A percentile compares a stretch with the other conserved stretches of the same genome.
Conservation (phyloP, 1,284 basidiomycete species). For the Tilletiaria anomala region DNA sequence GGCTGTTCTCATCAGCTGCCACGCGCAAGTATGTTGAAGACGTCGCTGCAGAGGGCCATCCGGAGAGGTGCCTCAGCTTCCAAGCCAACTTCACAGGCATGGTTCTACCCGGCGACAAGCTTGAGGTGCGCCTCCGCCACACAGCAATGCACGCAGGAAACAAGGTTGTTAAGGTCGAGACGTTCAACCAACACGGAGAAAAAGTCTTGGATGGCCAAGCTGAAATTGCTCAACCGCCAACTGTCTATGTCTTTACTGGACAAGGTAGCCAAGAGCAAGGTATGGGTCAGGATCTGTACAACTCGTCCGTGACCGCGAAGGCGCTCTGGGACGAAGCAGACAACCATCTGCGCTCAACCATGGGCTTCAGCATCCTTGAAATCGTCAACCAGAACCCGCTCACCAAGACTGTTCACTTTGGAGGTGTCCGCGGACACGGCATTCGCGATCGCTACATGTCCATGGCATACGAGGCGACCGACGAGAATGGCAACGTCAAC, state of each 20-base stretch:
- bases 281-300: slow-evolving; percentile 99
- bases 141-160: slow-evolving; percentile 27
- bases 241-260: slow-evolving; percentile 94
- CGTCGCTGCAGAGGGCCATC: slow-evolving; percentile 79
- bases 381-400: slow-evolving; percentile 46
- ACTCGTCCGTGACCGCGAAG: slow-evolving; percentile 74
- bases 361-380: slow-evolving; percentile 90
- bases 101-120: slow-evolving; percentile 83
- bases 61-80: slow-evolving; percentile 50
- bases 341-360: slow-evolving; percentile 77
- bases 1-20: slow-evolving; percentile 90
- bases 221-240: slow-evolving; percentile 66
- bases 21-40: slow-evolving; percentile 85
- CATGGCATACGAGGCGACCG: slow-evolving; percentile 80
- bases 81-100: slow-evolving; percentile 66
- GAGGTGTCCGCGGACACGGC: slow-evolving; percentile 93
- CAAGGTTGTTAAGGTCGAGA: slow-evolving; percentile 80
- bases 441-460: slow-evolving; percentile 98
- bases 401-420: slow-evolving; percentile 81
- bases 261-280: slow-evolving; percentile 96
- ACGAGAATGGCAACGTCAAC: slow-evolving; percentile 67
- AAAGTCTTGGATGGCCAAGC: slow-evolving; percentile 84
- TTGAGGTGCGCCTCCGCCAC: slow-evolving; percentile 60
- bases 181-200: slow-evolving; percentile 67
- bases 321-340: slow-evolving; percentile 96